Evolutionary conservation across 2,329 filamentous ascomycete species (phyloP).

Genomic region (Beauveria scarabaeidicola): DNA sequence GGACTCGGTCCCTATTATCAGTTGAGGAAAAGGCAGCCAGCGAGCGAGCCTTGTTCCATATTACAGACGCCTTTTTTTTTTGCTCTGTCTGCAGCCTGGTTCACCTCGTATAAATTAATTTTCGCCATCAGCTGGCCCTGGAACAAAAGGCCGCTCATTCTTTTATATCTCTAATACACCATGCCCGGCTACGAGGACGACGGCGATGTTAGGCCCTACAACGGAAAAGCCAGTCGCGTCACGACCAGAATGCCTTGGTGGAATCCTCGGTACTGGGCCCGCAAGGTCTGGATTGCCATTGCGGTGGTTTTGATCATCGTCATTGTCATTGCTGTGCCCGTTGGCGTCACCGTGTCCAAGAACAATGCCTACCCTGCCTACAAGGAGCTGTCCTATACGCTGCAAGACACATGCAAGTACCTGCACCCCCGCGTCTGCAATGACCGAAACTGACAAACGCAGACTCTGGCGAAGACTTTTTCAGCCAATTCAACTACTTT

Average conservation of each 20-base stretch:
- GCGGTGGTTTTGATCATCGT: constrained; percentile 32
- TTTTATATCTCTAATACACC: background rate
- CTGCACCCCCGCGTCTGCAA: background rate
- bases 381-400: constrained; percentile 34
- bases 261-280: constrained; percentile 45
- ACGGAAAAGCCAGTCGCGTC: constrained; percentile 16
- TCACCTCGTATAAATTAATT: no score
- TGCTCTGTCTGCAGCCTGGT: no score
- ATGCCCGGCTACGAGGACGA: constrained; percentile 19
- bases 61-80: background rate
- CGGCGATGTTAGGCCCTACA: background rate
- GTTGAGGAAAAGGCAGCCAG: background rate
- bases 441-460: constrained; percentile 16
- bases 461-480: constrained; percentile 44
- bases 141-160: no score
- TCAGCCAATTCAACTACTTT: constrained; percentile 48
- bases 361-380: constrained; percentile 42
- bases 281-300: constrained; percentile 40
- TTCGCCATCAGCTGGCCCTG: no score
- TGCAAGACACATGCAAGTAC: constrained; percentile 41
- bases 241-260: constrained; percentile 28
- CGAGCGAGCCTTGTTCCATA: background rate
- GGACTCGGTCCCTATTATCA: no score
- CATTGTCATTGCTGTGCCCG: constrained; percentile 39
- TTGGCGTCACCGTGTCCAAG: constrained; percentile 32